phyloP scores from a whole-genome alignment of 345 rosid genomes.

The Cardamine chenopodiifolia region DNA sequence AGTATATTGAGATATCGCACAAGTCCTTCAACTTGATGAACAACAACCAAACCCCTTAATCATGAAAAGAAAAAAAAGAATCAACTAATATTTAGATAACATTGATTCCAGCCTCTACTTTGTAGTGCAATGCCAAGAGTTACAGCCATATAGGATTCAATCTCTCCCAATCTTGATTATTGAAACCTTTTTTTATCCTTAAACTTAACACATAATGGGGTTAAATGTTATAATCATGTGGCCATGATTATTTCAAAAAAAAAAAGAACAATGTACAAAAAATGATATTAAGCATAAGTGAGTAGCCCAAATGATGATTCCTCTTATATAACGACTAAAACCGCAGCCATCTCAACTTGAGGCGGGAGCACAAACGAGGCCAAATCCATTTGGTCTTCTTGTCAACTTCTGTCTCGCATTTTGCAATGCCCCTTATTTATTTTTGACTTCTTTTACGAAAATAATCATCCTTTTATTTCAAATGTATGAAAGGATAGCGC shows the following conservation, averaged over 20 bases:
- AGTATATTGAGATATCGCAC: neutral
- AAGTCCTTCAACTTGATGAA: neutral
- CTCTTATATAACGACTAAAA: constrained; percentile 29
- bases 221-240: constrained; percentile 3
- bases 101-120: neutral
- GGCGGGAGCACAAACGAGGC: constrained; percentile 21
- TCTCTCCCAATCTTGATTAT: constrained; percentile 2
- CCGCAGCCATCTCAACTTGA: constrained; percentile 23
- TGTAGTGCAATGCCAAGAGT: neutral
- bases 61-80: neutral
- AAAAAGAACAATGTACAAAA: neutral
- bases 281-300: constrained; percentile 16
- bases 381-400: constrained; percentile 23
- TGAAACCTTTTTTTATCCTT: too few relatives aligned
- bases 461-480: too few relatives aligned
- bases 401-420: constrained; percentile 34
- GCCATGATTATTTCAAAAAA: neutral
- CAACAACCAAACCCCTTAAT: neutral
- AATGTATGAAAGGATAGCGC: neutral
- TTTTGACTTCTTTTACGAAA: too few relatives aligned
- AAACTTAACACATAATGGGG: neutral
- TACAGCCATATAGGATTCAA: neutral
- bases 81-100: neutral
- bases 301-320: constrained; percentile 32
- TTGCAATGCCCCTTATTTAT: neutral